A percentile compares a stretch with the other conserved stretches of the same genome.
phyloP scores from a whole-genome alignment of 2,329 filamentous ascomycete genomes.

The Fusarium clavum region DNA sequence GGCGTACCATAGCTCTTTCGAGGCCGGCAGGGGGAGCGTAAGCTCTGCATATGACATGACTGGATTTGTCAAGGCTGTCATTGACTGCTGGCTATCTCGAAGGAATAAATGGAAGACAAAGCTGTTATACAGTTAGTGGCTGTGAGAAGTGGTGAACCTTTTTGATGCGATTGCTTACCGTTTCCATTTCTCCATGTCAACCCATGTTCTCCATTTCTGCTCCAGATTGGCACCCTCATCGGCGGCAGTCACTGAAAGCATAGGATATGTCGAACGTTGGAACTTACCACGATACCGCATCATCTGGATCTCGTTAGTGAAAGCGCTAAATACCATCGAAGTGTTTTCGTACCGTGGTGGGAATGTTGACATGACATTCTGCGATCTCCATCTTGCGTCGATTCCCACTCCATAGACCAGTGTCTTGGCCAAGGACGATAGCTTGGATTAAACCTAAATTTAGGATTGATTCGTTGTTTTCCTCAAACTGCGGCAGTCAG shows the following conservation, averaged over 20 bases:
- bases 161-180: constrained; percentile 52
- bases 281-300: constrained; percentile 69
- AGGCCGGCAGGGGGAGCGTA: constrained; percentile 72
- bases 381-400: constrained; percentile 68
- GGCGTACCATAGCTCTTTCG: constrained; percentile 73
- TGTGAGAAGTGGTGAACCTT: neutral
- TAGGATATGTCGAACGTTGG: constrained; percentile 64
- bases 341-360: constrained; percentile 56
- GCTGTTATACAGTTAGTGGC: constrained; percentile 48
- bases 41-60: constrained; percentile 77
- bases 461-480: constrained; percentile 60
- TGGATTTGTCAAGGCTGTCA: constrained; percentile 73
- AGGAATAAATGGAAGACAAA: constrained; percentile 74
- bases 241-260: constrained; percentile 61
- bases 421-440: constrained; percentile 61
- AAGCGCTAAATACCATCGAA: neutral
- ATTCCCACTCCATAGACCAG: constrained; percentile 66
- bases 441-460: constrained; percentile 63
- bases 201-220: constrained; percentile 74
- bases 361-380: constrained; percentile 61
- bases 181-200: constrained; percentile 74
- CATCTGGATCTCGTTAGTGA: constrained; percentile 54
- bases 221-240: constrained; percentile 69
- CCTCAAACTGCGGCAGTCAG: constrained; percentile 57
- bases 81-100: constrained; percentile 74